These are phyloP conservation scores for Penicillium sp. DNA, from an alignment of 2,329 filamentous ascomycete genomes.

Conservation along the genomic window DNA sequence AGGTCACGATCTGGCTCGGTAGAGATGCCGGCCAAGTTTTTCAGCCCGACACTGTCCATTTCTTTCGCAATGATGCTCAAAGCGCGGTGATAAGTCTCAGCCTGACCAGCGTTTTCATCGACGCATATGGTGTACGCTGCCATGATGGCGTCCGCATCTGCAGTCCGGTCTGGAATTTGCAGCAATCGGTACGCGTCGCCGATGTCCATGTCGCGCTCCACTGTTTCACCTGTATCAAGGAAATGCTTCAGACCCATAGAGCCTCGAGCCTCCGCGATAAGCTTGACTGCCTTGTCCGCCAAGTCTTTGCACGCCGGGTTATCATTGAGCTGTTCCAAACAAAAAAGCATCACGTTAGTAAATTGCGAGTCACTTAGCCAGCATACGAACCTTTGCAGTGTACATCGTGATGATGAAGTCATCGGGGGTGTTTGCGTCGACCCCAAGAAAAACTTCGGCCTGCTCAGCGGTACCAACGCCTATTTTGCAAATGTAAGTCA, in stretches of 20 bases:
- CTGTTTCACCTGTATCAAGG: slow-evolving; percentile 49
- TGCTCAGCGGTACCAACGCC: slow-evolving; percentile 57
- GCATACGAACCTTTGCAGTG: slow-evolving; percentile 41
- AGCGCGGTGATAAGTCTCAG: slow-evolving; percentile 45
- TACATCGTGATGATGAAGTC: slow-evolving; percentile 56
- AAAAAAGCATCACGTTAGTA: too few relatives aligned
- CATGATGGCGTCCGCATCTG: slow-evolving; percentile 49
- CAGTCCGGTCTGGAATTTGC: slow-evolving; percentile 49
- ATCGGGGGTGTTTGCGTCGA: slow-evolving; percentile 48
- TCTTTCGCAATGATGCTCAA: slow-evolving; percentile 45
- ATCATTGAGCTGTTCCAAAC: slow-evolving; percentile 41
- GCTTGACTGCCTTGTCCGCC: slow-evolving; percentile 51
- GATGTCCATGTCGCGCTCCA: slow-evolving; percentile 51
- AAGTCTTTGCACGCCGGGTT: slow-evolving; percentile 47
- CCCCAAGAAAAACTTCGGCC: slow-evolving; percentile 58
- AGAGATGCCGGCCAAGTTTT: slow-evolving; percentile 30
- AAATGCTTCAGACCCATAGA: slow-evolving; percentile 52
- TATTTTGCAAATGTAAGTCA: too few relatives aligned
- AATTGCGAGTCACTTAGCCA: too few relatives aligned
- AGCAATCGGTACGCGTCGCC: slow-evolving; percentile 51
- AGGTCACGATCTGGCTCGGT: slow-evolving; percentile 30
- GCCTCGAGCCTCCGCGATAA: slow-evolving; percentile 56
- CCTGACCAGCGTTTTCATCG: slow-evolving; percentile 44
- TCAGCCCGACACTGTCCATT: slow-evolving; percentile 37
- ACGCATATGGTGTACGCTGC: slow-evolving; percentile 46